Base-by-base conservation (phyloP, 768 basidiomycete species). In the Leucocoprinus sp. region DNA sequence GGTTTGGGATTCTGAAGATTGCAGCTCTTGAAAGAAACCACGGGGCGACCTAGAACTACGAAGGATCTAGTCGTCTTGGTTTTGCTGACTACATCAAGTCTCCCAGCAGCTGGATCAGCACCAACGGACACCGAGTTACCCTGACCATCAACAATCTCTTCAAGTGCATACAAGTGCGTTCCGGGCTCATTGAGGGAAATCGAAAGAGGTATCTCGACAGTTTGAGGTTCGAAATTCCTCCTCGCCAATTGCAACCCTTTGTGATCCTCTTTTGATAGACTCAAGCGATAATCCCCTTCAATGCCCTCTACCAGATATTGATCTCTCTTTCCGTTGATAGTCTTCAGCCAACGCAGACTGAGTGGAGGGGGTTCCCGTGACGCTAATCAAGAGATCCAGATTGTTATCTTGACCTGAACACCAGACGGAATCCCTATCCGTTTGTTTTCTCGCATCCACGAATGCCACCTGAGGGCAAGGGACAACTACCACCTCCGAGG, bases 401-500 rank as follows among this genome's bases (percentile, higher is more conserved):
- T 72, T 68, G 5, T 72, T 63, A 37, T 82, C 72, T 46, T 81
- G 78, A 8, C 86, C 87, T 19, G 75, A 75, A 60, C 90, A 93
- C 27, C 76, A 79, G 44, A 81, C 59, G 12, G 75, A 65, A 38
- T 74, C 61, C 23, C 63, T 48, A 15, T 54, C 57, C 7, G 61
- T 43, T 26, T 54, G 50, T 31, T 63, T 57, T 45, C 38, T 35
- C 22, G 72, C 65, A 41, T 71, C 63, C 21, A 72, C 62, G 56
- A 92, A 93, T 53, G 75, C 74, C 3, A 82, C 89, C 4, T 66
- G 70, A 5, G 93, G 93, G 57, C 93, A 96, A 15, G 91, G 86
- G 9, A 82, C 87, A 35, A 95, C 68, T 0, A 76, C 72, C 24
- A 90, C 73, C 49, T 84, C 77, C 11, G 71, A 70, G 35, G 48